phyloP scores from a whole-genome alignment of 106 monocot species.

The Dendrobium catenatum region DNA sequence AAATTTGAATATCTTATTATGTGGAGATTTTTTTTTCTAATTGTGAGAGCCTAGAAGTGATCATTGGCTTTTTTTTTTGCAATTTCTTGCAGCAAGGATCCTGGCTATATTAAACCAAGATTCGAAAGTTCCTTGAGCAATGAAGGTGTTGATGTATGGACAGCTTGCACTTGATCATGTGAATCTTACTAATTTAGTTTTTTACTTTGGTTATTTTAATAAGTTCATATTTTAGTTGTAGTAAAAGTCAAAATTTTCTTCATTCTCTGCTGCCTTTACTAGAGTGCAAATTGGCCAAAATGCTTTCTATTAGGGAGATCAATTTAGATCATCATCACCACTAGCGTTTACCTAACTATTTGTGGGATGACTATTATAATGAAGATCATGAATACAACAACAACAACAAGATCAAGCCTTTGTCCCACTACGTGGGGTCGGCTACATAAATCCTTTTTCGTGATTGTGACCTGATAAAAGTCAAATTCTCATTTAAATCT shows the following conservation, averaged over 20 bases:
- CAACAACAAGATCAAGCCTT: too few relatives aligned
- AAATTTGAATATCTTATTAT: neutral
- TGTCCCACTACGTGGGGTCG: too few relatives aligned
- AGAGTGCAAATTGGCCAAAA: neutral
- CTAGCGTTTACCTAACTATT: neutral
- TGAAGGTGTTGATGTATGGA: slow-evolving; percentile 31
- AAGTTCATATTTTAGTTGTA: neutral
- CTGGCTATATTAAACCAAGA: slow-evolving; percentile 74
- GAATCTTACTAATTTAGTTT: neutral
- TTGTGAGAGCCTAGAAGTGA: neutral
- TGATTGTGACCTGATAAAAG: too few relatives aligned
- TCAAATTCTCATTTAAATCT: too few relatives aligned
- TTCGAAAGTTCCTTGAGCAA: slow-evolving; percentile 16
- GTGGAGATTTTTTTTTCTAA: neutral
- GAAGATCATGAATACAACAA: neutral
- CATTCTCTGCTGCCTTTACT: neutral
- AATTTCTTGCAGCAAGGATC: slow-evolving; percentile 74
- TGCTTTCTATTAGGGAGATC: neutral
- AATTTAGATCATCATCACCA: neutral
- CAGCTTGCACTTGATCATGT: neutral
- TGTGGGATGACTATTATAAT: neutral
- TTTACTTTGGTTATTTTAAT: neutral
- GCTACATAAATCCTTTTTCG: too few relatives aligned
- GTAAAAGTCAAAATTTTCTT: neutral
- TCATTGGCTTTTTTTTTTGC: neutral